Percentiles rank a stretch among this genome's conserved stretches.
Conservation (phyloP, 2,329 filamentous ascomycete species). For the Stylonectria norvegica region DNA sequence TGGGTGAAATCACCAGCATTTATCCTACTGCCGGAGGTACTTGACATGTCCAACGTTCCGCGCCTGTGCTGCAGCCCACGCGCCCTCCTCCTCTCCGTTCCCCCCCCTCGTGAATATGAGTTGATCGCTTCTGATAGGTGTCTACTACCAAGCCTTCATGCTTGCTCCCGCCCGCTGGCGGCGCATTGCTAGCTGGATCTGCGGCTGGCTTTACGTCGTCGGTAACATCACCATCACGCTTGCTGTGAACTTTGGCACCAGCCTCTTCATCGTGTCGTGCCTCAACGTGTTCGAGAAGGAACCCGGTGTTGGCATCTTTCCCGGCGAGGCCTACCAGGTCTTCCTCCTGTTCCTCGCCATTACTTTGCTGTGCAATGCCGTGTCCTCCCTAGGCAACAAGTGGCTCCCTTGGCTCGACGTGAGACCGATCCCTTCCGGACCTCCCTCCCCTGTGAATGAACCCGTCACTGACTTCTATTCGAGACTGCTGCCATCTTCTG, state of each 20-base stretch:
- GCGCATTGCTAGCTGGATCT: constrained; percentile 65
- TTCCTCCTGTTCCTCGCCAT: constrained; percentile 69
- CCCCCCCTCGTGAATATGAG: constrained; percentile 10
- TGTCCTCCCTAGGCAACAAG: constrained; percentile 65
- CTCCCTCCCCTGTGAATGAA: background rate
- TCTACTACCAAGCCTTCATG: constrained; percentile 79
- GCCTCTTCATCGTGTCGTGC: constrained; percentile 57
- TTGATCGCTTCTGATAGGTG: constrained; percentile 35
- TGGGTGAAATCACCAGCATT: constrained; percentile 72
- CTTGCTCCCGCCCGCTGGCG: constrained; percentile 60
- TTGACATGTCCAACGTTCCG: constrained; percentile 5
- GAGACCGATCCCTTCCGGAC: constrained; percentile 33
- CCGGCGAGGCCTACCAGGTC: constrained; percentile 59
- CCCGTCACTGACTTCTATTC: constrained; percentile 7
- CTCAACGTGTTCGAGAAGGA: constrained; percentile 53
- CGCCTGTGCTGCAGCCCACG: background rate
- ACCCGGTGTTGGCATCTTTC: constrained; percentile 42
- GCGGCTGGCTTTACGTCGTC: constrained; percentile 72
- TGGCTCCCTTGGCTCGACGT: constrained; percentile 68
- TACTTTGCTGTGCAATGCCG: constrained; percentile 60
- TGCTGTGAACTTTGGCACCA: constrained; percentile 79
- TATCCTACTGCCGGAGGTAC: constrained; percentile 71
- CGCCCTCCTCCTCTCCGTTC: background rate
- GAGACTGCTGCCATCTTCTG: constrained; percentile 70
- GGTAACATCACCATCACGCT: constrained; percentile 80